phyloP scores from a whole-genome alignment of 1,284 basidiomycete species.

The Phenoliferia sp. region DNA sequence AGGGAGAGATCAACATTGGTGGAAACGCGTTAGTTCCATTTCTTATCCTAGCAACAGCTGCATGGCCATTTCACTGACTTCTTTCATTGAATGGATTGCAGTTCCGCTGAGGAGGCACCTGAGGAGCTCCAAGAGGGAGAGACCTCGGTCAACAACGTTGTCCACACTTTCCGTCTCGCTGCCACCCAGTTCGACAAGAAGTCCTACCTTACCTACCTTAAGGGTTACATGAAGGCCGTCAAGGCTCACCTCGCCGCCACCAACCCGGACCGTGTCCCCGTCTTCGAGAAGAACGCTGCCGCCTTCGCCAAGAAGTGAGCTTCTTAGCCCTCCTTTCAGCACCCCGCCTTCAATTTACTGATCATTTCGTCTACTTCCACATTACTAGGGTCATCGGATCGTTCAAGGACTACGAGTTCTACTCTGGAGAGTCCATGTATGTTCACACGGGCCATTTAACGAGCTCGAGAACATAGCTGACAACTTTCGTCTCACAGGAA shows the following conservation, averaged over 20 bases:
- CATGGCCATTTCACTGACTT: background rate
- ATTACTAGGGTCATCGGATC: constrained; percentile 61
- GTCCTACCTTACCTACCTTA: constrained; percentile 74
- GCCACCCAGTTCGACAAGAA: constrained; percentile 88
- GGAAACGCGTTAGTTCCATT: constrained; percentile 23
- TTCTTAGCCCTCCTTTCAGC: background rate
- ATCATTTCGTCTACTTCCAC: background rate
- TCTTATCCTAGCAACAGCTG: background rate
- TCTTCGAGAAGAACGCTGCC: constrained; percentile 79
- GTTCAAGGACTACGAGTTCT: constrained; percentile 89
- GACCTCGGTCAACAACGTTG: constrained; percentile 79
- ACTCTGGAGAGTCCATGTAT: constrained; percentile 74
- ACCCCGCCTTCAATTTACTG: background rate
- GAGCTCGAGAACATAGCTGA: no score
- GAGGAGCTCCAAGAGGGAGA: constrained; percentile 80
- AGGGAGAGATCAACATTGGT: constrained; percentile 90
- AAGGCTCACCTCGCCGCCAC: constrained; percentile 56
- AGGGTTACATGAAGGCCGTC: constrained; percentile 80
- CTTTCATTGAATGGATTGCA: background rate
- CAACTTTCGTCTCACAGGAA: no score
- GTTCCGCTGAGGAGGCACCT: constrained; percentile 72
- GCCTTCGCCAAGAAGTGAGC: constrained; percentile 60
- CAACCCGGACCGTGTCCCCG: constrained; percentile 64
- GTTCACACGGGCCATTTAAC: background rate
- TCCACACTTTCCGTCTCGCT: constrained; percentile 87